Evolutionary conservation across 148 eudicot genomes (phyloP).

Genomic region (Mesembryanthemum crystallinum): DNA sequence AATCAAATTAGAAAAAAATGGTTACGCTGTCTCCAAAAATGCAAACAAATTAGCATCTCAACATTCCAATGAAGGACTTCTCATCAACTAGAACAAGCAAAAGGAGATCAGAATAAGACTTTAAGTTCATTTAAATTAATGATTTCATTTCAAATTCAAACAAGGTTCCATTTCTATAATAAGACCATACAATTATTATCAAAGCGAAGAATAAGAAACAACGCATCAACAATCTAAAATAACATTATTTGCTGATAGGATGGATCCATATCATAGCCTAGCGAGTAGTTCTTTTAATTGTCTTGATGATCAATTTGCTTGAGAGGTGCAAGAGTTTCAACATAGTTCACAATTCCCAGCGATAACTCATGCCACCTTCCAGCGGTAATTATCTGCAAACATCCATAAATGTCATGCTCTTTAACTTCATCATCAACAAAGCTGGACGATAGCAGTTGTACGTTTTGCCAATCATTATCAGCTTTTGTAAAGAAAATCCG

Average conservation of each 20-base stretch:
- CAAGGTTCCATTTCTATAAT: not conserved
- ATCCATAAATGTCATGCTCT: not conserved
- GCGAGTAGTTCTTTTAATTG: not conserved
- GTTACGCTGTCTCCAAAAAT: too few species aligned
- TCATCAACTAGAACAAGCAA: too few species aligned
- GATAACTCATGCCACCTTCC: not conserved
- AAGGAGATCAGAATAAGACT: too few species aligned
- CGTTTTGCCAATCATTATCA: not conserved
- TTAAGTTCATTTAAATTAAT: too few species aligned
- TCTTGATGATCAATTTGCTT: not conserved
- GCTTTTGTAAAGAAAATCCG: not conserved
- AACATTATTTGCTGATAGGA: not conserved
- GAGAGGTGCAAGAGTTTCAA: not conserved
- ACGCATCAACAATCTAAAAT: not conserved
- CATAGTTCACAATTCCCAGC: not conserved
- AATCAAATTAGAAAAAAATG: too few species aligned
- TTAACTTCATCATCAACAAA: not conserved
- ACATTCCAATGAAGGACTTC: too few species aligned
- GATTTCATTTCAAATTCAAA: not conserved
- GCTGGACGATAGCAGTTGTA: conserved; percentile 1
- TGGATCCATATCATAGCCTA: not conserved
- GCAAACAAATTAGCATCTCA: too few species aligned
- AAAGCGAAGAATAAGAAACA: not conserved
- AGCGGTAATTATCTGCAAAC: too few species aligned
- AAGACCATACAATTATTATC: not conserved